Evolutionary conservation across 352 stramenopile genomes (phyloP).

Genomic region (Pythium biforme): DNA sequence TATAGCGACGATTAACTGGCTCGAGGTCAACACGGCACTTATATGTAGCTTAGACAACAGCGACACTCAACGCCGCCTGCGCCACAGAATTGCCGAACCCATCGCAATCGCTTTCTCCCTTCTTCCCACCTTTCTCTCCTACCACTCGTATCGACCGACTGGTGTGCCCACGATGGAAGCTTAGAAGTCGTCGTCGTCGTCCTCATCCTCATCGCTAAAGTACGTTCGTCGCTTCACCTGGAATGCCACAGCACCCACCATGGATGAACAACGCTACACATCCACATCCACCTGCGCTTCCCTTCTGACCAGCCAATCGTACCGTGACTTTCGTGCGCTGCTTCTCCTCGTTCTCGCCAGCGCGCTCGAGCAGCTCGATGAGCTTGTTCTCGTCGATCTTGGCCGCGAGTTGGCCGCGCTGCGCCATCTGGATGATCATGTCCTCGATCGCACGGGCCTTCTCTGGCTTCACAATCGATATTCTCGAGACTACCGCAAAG

Average conservation of each 20-base stretch:
- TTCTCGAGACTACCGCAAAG: conserved; percentile 61
- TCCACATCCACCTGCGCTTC: too few species aligned
- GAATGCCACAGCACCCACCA: neutral
- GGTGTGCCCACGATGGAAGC: neutral
- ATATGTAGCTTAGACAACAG: neutral
- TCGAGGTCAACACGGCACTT: neutral
- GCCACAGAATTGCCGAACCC: too few species aligned
- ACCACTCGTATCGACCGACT: neutral
- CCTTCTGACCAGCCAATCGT: conserved; percentile 16
- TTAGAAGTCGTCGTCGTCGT: conserved; percentile 66
- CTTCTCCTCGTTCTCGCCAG: conserved; percentile 78
- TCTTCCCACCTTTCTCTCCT: neutral
- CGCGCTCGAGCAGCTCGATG: conserved; percentile 80
- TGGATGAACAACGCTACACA: too few species aligned
- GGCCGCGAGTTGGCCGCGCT: conserved; percentile 70
- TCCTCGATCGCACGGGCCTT: conserved; percentile 84
- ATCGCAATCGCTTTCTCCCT: neutral
- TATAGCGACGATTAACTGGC: too few species aligned
- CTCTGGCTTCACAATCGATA: conserved; percentile 88
- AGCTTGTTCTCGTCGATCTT: conserved; percentile 87
- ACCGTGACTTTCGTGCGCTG: conserved; percentile 88
- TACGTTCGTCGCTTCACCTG: conserved; percentile 88
- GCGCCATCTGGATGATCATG: conserved; percentile 86
- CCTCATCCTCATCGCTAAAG: conserved; percentile 87
- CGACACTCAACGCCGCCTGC: neutral